Percentiles rank a stretch among this genome's conserved stretches.
Evolutionary conservation across 345 rosid species (phyloP).

Genomic region (Aquilaria yunnanensis): DNA sequence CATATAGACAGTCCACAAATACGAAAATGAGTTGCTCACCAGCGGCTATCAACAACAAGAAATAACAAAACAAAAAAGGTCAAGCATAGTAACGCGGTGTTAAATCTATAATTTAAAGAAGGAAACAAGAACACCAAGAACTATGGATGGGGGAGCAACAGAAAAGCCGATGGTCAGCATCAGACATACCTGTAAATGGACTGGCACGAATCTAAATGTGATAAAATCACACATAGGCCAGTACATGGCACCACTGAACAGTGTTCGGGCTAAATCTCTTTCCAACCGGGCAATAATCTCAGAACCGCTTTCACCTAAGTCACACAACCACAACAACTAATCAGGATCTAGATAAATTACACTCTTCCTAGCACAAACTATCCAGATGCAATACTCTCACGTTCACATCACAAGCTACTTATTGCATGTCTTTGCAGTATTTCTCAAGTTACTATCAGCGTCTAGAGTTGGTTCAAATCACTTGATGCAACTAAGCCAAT

Average conservation of each 20-base stretch:
- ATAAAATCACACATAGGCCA: constrained; percentile 94
- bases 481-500: too few species aligned
- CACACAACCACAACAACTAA: constrained; percentile 9
- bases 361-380: too few species aligned
- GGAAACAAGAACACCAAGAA: too few species aligned
- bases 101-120: background rate
- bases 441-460: too few species aligned
- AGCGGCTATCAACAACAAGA: constrained; percentile 51
- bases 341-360: background rate
- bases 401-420: too few species aligned
- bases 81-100: background rate
- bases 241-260: constrained; percentile 71
- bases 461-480: too few species aligned
- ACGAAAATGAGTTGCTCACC: constrained; percentile 89
- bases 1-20: constrained; percentile 82
- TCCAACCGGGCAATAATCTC: constrained; percentile 62
- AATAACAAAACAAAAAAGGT: too few species aligned
- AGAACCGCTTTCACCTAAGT: constrained; percentile 54
- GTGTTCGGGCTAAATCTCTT: constrained; percentile 68
- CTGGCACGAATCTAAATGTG: constrained; percentile 72
- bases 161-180: too few species aligned
- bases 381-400: too few species aligned
- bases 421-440: too few species aligned
- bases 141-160: too few species aligned
- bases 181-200: constrained; percentile 71